phyloP scores from a whole-genome alignment of 108 stramenopile genomes.

The Schizochytrium sp. region DNA sequence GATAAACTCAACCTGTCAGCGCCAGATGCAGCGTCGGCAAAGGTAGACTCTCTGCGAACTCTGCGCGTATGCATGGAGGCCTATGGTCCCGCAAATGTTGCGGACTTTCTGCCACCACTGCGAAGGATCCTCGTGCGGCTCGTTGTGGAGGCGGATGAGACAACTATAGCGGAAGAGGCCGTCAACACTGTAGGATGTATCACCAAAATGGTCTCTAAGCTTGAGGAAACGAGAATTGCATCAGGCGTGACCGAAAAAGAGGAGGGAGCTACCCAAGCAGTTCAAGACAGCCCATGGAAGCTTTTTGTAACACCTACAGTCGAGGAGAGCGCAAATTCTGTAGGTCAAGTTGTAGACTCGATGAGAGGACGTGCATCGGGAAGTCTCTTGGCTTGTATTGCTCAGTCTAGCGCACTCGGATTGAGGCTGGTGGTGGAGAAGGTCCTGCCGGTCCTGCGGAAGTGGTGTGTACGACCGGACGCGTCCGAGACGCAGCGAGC shows the following conservation, averaged over 20 bases:
- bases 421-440: not conserved
- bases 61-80: conserved; percentile 37
- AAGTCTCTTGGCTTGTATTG: not conserved
- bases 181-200: not conserved
- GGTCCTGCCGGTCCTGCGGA: not conserved
- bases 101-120: not conserved
- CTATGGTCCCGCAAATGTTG: not conserved
- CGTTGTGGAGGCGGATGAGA: conserved; percentile 33
- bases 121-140: conserved; percentile 10
- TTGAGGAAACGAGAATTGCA: conserved; percentile 6
- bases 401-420: conserved; percentile 46
- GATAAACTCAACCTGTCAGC: conserved; percentile 51
- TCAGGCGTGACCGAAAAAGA: not conserved
- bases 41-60: conserved; percentile 32
- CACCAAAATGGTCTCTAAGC: conserved; percentile 17
- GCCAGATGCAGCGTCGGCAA: conserved; percentile 23
- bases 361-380: conserved; percentile 48
- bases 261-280: not conserved
- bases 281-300: not conserved
- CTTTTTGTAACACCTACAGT: not conserved
- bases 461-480: conserved; percentile 51
- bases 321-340: not conserved
- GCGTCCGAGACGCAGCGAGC: conserved; percentile 52
- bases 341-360: conserved; percentile 14
- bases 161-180: conserved; percentile 44